Base-by-base conservation (phyloP, 2,329 filamentous ascomycete species). In the Annulohypoxylon truncatum region DNA sequence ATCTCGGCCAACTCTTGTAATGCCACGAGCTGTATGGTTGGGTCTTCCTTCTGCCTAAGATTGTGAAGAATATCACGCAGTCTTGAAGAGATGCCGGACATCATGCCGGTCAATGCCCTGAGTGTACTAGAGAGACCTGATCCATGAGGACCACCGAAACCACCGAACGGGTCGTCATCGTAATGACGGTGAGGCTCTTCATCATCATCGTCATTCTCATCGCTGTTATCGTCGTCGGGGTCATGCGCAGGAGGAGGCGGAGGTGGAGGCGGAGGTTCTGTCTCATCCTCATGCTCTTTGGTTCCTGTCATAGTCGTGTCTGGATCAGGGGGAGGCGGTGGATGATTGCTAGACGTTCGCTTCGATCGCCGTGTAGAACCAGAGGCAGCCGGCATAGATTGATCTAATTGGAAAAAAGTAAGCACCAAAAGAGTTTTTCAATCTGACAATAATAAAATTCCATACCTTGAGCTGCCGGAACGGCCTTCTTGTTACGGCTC, bases 1-100 rank as follows among this genome's bases (percentile, higher is more conserved):
- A 98, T 90, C 79, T 99, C 94, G 0, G 95, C 97, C 5, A 99
- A 84, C 72, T 98, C 95, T 78, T 97, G 93, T 28, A 99, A 82
- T 26, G 95, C 96, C 74, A 97, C 94, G 71, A 97, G 84, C 81
- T 99, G 96, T 38, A 96, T 82, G 0, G 94, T 94, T 4, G 90
- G 88, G 69, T 97, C 93, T 48, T 95, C 92, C 76, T 94, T 95
- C 73, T 92, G 89, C 70, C 91, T 90, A 62, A 99, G 82, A 72
- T 90, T 92, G 78, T 81, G 85, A 66, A 95, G 81, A 54, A 94
- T 90, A 64, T 93, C 92, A 60, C 95, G 88, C 52, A 99, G 83
- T 69, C 94, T 89, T 38, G 89, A 86, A 20, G 92, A 91, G 63
- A 95, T 89, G 38, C 94, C 92, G 2, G 92, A 92, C 87, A 97